A percentile compares a stretch with the other conserved stretches of the same genome.
Evolutionary conservation across 495 filamentous ascomycete genomes (phyloP).

Genomic region (Aspergillus incahuasiensis): DNA sequence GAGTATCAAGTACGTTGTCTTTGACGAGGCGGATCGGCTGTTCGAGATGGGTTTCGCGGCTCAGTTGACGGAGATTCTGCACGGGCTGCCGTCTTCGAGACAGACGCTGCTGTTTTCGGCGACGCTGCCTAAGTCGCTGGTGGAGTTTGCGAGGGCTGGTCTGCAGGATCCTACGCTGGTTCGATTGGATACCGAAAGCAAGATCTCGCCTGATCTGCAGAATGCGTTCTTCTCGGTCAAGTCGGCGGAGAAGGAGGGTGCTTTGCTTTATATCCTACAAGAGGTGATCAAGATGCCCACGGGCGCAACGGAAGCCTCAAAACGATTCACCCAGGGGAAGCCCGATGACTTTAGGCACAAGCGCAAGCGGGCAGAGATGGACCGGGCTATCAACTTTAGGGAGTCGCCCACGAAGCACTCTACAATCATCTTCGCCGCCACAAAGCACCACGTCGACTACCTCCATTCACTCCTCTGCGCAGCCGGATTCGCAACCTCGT

Average conservation of each 20-base stretch:
- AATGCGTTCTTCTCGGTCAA: conserved; percentile 93
- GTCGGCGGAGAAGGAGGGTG: conserved; percentile 86
- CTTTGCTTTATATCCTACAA: conserved; percentile 80
- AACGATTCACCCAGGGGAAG: conserved; percentile 27
- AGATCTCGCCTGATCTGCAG: conserved; percentile 90
- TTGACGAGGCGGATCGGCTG: conserved; percentile 92
- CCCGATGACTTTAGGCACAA: conserved; percentile 49
- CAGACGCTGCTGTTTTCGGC: conserved; percentile 95
- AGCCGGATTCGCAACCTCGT: conserved; percentile 82
- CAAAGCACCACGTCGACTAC: conserved; percentile 98
- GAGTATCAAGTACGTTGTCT: conserved; percentile 85
- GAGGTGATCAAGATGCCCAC: conserved; percentile 91
- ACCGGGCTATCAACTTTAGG: conserved; percentile 28
- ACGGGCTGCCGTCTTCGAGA: conserved; percentile 74
- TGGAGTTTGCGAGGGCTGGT: conserved; percentile 92
- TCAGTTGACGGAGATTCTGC: conserved; percentile 88
- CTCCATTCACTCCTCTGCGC: conserved; percentile 64
- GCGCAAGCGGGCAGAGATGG: conserved; percentile 55
- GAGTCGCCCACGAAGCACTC: conserved; percentile 59
- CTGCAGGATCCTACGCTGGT: conserved; percentile 84
- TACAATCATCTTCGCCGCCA: conserved; percentile 90
- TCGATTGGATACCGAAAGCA: conserved; percentile 87
- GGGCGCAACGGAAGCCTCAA: conserved; percentile 56
- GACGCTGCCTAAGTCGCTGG: conserved; percentile 85
- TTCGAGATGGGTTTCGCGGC: conserved; percentile 98